These are phyloP conservation scores for Letharia columbiana DNA, from an alignment of 495 filamentous ascomycete species.

Conservation along the genomic window DNA sequence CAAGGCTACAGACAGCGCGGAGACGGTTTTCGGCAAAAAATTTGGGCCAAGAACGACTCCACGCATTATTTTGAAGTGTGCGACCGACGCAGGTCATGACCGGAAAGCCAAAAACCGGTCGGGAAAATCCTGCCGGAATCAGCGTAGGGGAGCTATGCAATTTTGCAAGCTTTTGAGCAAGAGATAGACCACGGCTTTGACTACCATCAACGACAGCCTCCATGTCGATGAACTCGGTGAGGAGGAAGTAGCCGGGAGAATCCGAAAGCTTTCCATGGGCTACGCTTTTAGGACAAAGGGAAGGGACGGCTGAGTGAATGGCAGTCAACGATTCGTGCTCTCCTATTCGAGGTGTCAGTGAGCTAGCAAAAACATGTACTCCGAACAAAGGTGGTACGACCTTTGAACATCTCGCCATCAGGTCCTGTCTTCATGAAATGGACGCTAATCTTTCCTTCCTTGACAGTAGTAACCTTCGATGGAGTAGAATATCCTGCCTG, in stretches of 20 bases:
- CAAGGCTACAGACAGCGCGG: constrained; percentile 47
- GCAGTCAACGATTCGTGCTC: constrained; percentile 82
- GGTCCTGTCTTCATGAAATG: constrained; percentile 77
- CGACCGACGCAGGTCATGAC: constrained; percentile 67
- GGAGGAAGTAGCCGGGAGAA: constrained; percentile 50
- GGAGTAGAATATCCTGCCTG: constrained; percentile 61
- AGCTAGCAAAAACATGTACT: too few species aligned
- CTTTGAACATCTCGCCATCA: constrained; percentile 47
- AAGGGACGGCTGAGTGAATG: constrained; percentile 57
- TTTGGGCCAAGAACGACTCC: constrained; percentile 60
- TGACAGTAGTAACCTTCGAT: constrained; percentile 51
- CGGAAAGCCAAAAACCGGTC: constrained; percentile 68
- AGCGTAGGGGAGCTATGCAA: constrained; percentile 72
- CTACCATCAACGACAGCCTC: constrained; percentile 26
- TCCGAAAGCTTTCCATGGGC: constrained; percentile 56
- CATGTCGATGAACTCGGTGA: constrained; percentile 73
- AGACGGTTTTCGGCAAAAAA: constrained; percentile 75
- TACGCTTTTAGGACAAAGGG: constrained; percentile 62
- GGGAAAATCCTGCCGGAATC: constrained; percentile 47
- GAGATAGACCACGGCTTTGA: constrained; percentile 36
- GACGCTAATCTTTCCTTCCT: constrained; percentile 32
- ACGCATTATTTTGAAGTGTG: constrained; percentile 69
- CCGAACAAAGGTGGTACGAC: constrained; percentile 37
- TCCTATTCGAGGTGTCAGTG: constrained; percentile 33
- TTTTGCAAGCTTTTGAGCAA: constrained; percentile 69